A percentile compares a stretch with the other conserved stretches of the same genome.
Evolutionary conservation across 768 basidiomycete species (phyloP).

Genomic region (Kwoniella sp.): DNA sequence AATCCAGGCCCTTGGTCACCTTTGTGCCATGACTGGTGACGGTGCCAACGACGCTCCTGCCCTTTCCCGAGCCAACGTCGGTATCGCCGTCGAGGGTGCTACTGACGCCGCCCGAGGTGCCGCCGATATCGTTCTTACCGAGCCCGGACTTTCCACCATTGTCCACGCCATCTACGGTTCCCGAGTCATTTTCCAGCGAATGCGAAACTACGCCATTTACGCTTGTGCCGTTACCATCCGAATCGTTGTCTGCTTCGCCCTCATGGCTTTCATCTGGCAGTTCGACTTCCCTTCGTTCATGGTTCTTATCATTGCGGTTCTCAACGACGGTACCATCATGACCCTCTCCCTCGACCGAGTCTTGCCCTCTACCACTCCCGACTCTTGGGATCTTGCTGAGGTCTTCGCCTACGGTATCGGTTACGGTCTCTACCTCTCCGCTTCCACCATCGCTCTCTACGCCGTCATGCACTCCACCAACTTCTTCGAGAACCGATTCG

Average conservation of each 20-base stretch:
- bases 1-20: slow-evolving; percentile 88
- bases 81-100: slow-evolving; percentile 99
- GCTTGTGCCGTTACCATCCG: slow-evolving; percentile 94
- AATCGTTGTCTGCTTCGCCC: slow-evolving; percentile 95
- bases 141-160: slow-evolving; percentile 97
- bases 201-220: slow-evolving; percentile 98
- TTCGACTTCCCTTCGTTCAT: slow-evolving; percentile 99
- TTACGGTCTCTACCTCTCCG: slow-evolving; percentile 87
- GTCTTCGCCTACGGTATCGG: slow-evolving; percentile 94
- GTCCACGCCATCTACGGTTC: slow-evolving; percentile 98
- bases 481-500: slow-evolving; percentile 87
- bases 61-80: slow-evolving; percentile 95
- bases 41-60: slow-evolving; percentile 99
- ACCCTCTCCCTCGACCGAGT: slow-evolving; percentile 89
- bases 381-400: slow-evolving; percentile 93
- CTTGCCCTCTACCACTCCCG: slow-evolving; percentile 83
- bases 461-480: slow-evolving; percentile 76
- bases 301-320: slow-evolving; percentile 93
- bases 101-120: slow-evolving; percentile 98
- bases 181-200: slow-evolving; percentile 98
- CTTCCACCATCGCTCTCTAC: slow-evolving; percentile 78
- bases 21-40: slow-evolving; percentile 99
- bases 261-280: slow-evolving; percentile 91
- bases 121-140: slow-evolving; percentile 94
- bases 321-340: slow-evolving; percentile 99